Evolutionary conservation across 2,329 filamentous ascomycete species (phyloP).

Genomic region (Clonostachys chloroleuca): DNA sequence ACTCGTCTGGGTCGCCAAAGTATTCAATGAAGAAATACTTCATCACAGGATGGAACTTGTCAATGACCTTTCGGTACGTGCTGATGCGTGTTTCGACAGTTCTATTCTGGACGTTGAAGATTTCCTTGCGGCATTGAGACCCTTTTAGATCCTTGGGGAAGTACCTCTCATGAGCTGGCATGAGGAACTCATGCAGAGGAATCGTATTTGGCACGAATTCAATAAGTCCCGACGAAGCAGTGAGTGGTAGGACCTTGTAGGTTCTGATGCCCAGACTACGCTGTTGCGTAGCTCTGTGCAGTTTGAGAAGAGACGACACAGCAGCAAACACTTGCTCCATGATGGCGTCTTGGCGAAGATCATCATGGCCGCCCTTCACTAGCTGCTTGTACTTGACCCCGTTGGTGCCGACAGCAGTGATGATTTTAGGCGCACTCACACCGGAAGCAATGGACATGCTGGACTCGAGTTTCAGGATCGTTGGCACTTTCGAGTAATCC

Average conservation of each 20-base stretch:
- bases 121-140: conserved; percentile 72
- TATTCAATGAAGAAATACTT: conserved; percentile 96
- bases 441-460: conserved; percentile 84
- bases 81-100: conserved; percentile 67
- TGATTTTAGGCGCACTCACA: conserved; percentile 89
- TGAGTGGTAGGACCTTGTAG: conserved; percentile 93
- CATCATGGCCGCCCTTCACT: conserved; percentile 93
- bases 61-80: conserved; percentile 72
- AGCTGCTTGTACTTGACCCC: conserved; percentile 82
- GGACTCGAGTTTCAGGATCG: conserved; percentile 67
- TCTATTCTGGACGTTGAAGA: conserved; percentile 67
- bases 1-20: conserved; percentile 91
- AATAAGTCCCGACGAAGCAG: conserved; percentile 81
- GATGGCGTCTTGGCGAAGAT: conserved; percentile 92
- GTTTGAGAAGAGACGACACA: conserved; percentile 83
- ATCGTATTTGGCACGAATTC: conserved; percentile 96
- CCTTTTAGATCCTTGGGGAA: conserved; percentile 80
- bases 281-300: conserved; percentile 82
- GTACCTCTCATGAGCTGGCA: conserved; percentile 85
- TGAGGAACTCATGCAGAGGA: conserved; percentile 85
- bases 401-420: conserved; percentile 75
- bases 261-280: conserved; percentile 87
- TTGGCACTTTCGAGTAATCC: conserved; percentile 73
- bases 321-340: conserved; percentile 99
- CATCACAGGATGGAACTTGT: conserved; percentile 88